phyloP scores from a whole-genome alignment of 208 protist species.

The Leishmania aethiopica region DNA sequence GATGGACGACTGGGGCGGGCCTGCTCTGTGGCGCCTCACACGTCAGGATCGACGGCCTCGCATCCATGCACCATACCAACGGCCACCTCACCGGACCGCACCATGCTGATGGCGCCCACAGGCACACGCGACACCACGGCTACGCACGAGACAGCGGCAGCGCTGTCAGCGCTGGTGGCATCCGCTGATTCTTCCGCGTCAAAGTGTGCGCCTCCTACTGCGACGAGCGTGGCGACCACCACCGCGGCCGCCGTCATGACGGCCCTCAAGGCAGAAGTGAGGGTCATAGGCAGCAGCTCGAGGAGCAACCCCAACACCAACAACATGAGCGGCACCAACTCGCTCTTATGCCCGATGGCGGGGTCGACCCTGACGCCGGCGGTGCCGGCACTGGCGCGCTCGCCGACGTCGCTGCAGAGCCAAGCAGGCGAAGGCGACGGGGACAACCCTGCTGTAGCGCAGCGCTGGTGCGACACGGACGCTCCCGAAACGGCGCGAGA shows the following conservation, averaged over 20 bases:
- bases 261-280: background rate
- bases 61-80: background rate
- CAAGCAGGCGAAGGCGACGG: background rate
- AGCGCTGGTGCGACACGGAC: conserved; percentile 4
- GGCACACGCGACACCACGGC: background rate
- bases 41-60: background rate
- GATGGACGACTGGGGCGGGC: background rate
- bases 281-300: background rate
- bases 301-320: background rate
- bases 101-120: background rate
- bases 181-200: background rate
- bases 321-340: conserved; percentile 12
- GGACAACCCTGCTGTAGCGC: background rate
- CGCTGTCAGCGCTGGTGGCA: background rate
- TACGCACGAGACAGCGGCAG: background rate
- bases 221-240: background rate
- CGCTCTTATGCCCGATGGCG: conserved; percentile 3
- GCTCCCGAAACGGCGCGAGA: conserved; percentile 4
- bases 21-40: background rate
- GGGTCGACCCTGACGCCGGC: background rate
- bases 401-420: background rate
- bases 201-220: background rate
- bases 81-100: background rate
- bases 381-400: conserved; percentile 9
- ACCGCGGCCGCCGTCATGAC: background rate